phyloP scores from a whole-genome alignment of 73 alveolate species.

The Durusdinium trenchii region DNA sequence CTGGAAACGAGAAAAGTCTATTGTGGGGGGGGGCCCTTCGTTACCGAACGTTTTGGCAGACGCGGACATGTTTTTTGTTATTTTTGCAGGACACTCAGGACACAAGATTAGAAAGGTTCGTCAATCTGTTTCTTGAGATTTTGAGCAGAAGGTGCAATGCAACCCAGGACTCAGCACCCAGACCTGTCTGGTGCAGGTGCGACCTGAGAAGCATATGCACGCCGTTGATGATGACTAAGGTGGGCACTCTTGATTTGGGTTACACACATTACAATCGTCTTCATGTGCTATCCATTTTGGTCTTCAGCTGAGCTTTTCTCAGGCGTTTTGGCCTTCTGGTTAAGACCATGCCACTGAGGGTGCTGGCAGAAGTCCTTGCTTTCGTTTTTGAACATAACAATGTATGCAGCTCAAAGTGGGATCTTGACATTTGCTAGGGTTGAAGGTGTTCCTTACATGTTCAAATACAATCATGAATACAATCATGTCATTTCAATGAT shows the following conservation, averaged over 20 bases:
- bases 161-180: too few relatives aligned
- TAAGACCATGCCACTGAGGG: not conserved
- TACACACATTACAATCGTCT: not conserved
- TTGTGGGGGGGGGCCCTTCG: too few relatives aligned
- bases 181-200: slow-evolving; percentile 63
- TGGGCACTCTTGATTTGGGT: not conserved
- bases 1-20: too few relatives aligned
- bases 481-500: too few relatives aligned
- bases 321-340: not conserved
- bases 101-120: too few relatives aligned
- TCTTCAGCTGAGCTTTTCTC: not conserved
- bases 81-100: too few relatives aligned
- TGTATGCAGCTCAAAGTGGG: not conserved
- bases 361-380: not conserved
- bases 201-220: slow-evolving; percentile 92
- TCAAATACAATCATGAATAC: too few relatives aligned
- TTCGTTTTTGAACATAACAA: slow-evolving; percentile 3
- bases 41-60: too few relatives aligned
- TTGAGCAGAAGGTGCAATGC: too few relatives aligned
- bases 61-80: too few relatives aligned
- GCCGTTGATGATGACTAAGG: slow-evolving; percentile 74
- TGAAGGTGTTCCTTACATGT: too few relatives aligned
- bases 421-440: not conserved
- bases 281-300: not conserved
- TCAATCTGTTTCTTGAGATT: too few relatives aligned